Conservation (phyloP, 2,329 filamentous ascomycete genomes). For the Aspergillus aculeatus region DNA sequence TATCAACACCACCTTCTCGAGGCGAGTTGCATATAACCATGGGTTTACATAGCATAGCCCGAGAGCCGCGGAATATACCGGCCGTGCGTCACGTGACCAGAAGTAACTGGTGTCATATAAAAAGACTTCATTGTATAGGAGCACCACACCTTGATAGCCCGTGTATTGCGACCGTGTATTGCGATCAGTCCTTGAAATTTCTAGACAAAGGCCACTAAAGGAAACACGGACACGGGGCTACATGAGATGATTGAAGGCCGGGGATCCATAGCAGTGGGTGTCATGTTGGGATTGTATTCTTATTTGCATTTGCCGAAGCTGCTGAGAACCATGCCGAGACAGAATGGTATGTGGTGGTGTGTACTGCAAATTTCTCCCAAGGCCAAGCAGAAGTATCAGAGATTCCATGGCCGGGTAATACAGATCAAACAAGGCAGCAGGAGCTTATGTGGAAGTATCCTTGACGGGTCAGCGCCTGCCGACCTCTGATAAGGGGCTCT, state of each 20-base stretch:
- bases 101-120: no score
- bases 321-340: no score
- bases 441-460: not conserved
- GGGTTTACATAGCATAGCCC: not conserved
- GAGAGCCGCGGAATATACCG: not conserved
- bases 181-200: no score
- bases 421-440: conserved; percentile 8
- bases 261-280: no score
- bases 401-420: not conserved
- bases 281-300: not conserved
- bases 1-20: not conserved
- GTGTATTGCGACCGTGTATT: no score
- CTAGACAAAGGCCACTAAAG: no score
- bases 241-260: no score
- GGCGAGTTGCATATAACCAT: not conserved
- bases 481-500: conserved; percentile 35
- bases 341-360: no score
- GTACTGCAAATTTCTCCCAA: not conserved
- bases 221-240: no score
- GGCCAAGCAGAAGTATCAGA: not conserved
- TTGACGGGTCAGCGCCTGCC: conserved; percentile 23
- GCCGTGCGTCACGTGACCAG: not conserved
- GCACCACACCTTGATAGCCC: no score
- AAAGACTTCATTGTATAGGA: no score
- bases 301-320: not conserved